A percentile compares a stretch with the other conserved stretches of the same genome.
Evolutionary conservation across 345 rosid species (phyloP).

Genomic region (Capsella bursapastoris): DNA sequence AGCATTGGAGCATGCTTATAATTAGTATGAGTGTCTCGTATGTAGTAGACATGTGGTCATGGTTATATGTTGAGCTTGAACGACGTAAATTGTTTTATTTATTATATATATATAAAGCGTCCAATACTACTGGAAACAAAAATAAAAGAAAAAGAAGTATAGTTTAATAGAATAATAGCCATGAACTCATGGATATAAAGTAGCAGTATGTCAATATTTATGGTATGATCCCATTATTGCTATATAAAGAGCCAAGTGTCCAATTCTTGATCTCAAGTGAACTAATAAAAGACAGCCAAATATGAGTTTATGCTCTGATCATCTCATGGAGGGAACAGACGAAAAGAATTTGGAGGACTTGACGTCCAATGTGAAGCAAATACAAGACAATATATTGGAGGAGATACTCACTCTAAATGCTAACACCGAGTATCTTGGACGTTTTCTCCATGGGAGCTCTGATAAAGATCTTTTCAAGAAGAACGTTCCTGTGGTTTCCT

Average conservation of each 20-base stretch:
- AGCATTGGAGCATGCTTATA: too few relatives aligned
- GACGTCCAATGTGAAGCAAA: conserved; percentile 27
- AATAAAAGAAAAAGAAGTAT: too few relatives aligned
- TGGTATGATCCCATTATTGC: not conserved
- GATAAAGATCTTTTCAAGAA: conserved; percentile 54
- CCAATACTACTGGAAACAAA: too few relatives aligned
- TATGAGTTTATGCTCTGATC: conserved; percentile 21
- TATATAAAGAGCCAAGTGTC: not conserved
- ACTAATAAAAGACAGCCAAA: conserved; percentile 16
- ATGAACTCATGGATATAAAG: too few relatives aligned
- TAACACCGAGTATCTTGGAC: conserved; percentile 8
- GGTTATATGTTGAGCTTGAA: too few relatives aligned
- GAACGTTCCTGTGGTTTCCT: conserved; percentile 58
- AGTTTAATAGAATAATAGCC: too few relatives aligned
- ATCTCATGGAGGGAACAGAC: conserved; percentile 4
- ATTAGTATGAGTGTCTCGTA: too few relatives aligned
- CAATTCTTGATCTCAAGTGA: not conserved
- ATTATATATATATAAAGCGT: too few relatives aligned
- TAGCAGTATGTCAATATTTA: not conserved
- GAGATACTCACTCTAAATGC: conserved; percentile 55
- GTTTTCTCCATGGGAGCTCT: conserved; percentile 46
- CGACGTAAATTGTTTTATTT: too few relatives aligned
- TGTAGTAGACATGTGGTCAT: too few relatives aligned
- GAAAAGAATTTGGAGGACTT: conserved; percentile 16
- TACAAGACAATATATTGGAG: conserved; percentile 49